Conservation (phyloP, 2,329 filamentous ascomycete species). For the Calonectria pseudoreteaudii region DNA sequence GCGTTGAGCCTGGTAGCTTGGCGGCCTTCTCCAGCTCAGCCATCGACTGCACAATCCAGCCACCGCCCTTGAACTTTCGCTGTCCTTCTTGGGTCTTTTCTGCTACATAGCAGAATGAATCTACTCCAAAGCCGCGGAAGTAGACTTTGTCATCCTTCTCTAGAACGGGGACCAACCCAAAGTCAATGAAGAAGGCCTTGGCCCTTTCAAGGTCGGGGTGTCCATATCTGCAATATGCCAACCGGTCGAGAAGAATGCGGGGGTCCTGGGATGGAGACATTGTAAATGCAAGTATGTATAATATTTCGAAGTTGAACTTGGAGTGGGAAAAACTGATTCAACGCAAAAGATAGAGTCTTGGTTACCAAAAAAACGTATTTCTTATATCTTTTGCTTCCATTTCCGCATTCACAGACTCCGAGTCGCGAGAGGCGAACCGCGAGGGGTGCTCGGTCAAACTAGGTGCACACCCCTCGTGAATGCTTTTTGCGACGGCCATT, state of each 20-base stretch:
- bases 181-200: slow-evolving; percentile 14
- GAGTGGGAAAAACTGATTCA: not conserved
- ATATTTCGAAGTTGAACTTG: not conserved
- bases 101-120: slow-evolving; percentile 20
- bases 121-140: slow-evolving; percentile 22
- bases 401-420: not conserved
- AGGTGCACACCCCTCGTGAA: not conserved
- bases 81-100: slow-evolving; percentile 20
- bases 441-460: not conserved
- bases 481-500: not conserved
- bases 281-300: not conserved
- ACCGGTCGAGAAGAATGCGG: slow-evolving; percentile 17
- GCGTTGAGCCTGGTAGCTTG: slow-evolving; percentile 19
- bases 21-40: slow-evolving; percentile 18
- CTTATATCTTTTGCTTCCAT: not conserved
- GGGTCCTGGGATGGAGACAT: slow-evolving; percentile 6
- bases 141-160: slow-evolving; percentile 23
- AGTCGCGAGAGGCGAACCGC: not conserved
- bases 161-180: slow-evolving; percentile 9
- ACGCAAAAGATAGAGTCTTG: not conserved
- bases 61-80: slow-evolving; percentile 8
- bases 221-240: slow-evolving; percentile 1
- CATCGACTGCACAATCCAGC: slow-evolving; percentile 23
- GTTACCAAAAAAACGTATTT: not conserved
- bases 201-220: slow-evolving; percentile 16